phyloP scores from a whole-genome alignment of 768 basidiomycete species.

The Coprinopsis strossmayeri region DNA sequence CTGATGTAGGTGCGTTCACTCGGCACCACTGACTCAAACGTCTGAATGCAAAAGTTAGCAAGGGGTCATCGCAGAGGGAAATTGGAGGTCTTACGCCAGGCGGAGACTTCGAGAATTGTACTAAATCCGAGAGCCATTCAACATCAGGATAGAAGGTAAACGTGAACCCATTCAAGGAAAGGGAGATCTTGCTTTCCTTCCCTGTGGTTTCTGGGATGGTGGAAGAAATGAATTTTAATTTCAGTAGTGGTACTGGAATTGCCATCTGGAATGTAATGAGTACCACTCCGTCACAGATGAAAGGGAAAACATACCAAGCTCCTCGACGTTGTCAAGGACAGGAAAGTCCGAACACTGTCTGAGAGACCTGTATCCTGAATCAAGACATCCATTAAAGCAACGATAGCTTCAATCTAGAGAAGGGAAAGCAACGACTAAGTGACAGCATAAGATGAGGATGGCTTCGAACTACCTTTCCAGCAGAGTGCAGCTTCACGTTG shows the following conservation, averaged over 20 bases:
- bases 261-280: constrained; percentile 28
- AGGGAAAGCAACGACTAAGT: constrained; percentile 5
- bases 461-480: constrained; percentile 51
- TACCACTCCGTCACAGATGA: not conserved
- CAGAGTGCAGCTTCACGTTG: constrained; percentile 59
- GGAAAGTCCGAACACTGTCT: constrained; percentile 31
- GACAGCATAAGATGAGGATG: not conserved
- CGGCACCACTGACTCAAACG: constrained; percentile 90
- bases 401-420: constrained; percentile 59
- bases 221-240: constrained; percentile 62
- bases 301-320: constrained; percentile 39
- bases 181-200: constrained; percentile 75
- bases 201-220: constrained; percentile 49
- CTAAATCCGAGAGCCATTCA: constrained; percentile 56
- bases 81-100: constrained; percentile 62
- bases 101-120: constrained; percentile 68
- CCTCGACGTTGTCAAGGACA: constrained; percentile 51
- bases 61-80: not conserved
- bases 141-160: constrained; percentile 57
- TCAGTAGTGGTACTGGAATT: constrained; percentile 44
- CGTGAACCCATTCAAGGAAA: constrained; percentile 60
- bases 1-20: constrained; percentile 74
- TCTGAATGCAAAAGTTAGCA: constrained; percentile 30
- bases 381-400: constrained; percentile 59
- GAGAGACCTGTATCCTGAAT: constrained; percentile 40